These are phyloP conservation scores for Tulasnella sp. DNA, from an alignment of 768 basidiomycete genomes.

Conservation along the genomic window DNA sequence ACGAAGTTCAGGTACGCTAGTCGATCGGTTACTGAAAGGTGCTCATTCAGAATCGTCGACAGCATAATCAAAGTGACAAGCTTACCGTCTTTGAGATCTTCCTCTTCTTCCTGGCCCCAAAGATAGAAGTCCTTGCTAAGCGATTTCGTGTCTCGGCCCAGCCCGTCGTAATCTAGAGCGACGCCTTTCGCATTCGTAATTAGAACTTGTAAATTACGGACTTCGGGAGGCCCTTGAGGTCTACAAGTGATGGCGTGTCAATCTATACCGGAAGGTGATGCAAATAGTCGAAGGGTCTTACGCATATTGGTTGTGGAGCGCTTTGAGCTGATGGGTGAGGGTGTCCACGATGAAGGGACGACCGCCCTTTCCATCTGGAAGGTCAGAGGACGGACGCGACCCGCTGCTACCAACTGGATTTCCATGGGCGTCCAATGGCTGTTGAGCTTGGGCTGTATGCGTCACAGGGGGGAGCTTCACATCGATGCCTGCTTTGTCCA, in stretches of 20 bases:
- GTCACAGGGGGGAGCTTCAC: background rate
- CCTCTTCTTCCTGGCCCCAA: conserved; percentile 67
- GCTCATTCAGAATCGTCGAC: background rate
- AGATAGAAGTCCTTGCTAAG: conserved; percentile 79
- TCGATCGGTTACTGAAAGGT: conserved; percentile 58
- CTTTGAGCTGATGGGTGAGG: conserved; percentile 3
- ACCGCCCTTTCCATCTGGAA: background rate
- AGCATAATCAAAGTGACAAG: background rate
- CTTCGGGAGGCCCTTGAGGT: conserved; percentile 18
- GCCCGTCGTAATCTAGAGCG: conserved; percentile 61
- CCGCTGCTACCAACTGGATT: background rate
- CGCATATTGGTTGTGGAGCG: conserved; percentile 17
- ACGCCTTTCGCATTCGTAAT: conserved; percentile 73
- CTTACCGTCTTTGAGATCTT: conserved; percentile 54
- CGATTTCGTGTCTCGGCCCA: conserved; percentile 56
- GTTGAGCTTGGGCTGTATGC: background rate
- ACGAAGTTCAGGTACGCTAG: conserved; percentile 76
- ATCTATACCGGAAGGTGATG: background rate
- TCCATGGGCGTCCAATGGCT: background rate
- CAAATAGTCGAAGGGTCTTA: background rate
- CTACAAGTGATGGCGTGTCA: background rate
- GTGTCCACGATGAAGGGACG: conserved; percentile 12
- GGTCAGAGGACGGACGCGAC: background rate
- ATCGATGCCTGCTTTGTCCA: background rate
- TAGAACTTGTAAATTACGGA: conserved; percentile 51